Evolutionary conservation across 768 basidiomycete genomes (phyloP).

Genomic region (Hydnum rufescens): DNA sequence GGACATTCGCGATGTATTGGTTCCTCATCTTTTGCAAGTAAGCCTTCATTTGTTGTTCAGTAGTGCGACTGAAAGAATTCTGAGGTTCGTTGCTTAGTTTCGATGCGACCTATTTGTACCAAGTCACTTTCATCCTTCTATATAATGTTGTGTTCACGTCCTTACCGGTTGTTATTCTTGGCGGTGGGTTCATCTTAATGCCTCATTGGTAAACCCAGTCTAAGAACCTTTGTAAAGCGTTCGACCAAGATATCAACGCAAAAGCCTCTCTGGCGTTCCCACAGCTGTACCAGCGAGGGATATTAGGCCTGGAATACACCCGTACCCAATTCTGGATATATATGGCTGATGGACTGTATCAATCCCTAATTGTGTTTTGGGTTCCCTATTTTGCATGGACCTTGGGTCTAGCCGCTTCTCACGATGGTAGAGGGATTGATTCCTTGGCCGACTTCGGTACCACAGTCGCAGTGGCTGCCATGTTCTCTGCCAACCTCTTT

Average conservation of each 20-base stretch:
- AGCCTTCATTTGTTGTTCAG: conserved; percentile 10
- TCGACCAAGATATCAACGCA: conserved; percentile 89
- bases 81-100: conserved; percentile 41
- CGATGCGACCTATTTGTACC: conserved; percentile 85
- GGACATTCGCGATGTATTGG: conserved; percentile 91
- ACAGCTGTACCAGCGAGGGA: conserved; percentile 88
- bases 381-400: conserved; percentile 63
- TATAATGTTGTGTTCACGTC: conserved; percentile 90
- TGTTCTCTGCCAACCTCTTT: conserved; percentile 73
- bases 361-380: conserved; percentile 73
- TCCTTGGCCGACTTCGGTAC: conserved; percentile 80
- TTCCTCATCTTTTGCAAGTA: conserved; percentile 75
- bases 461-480: conserved; percentile 70
- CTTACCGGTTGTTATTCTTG: conserved; percentile 75
- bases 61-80: background rate
- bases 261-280: conserved; percentile 82
- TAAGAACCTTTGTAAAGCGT: conserved; percentile 28
- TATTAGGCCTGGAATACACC: conserved; percentile 85
- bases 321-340: conserved; percentile 83
- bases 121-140: conserved; percentile 83
- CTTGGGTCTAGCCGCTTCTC: conserved; percentile 41
- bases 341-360: conserved; percentile 88
- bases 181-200: conserved; percentile 31
- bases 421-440: conserved; percentile 63
- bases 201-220: background rate